Evolutionary conservation across 768 basidiomycete genomes (phyloP).

Genomic region (Thelephora aurantiotincta): DNA sequence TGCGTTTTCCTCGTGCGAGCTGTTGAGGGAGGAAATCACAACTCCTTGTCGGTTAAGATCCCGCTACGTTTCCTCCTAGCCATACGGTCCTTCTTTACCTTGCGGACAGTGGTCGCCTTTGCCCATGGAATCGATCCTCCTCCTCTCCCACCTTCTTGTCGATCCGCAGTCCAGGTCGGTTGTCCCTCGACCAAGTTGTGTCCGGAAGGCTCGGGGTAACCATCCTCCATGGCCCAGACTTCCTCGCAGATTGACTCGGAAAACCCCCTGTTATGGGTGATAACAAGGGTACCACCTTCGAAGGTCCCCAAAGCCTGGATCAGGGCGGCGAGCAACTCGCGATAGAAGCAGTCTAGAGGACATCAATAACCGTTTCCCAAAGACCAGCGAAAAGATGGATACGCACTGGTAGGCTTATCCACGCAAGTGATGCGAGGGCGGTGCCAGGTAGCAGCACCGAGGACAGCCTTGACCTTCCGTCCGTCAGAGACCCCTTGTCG

Average conservation of each 20-base stretch:
- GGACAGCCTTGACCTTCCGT: conserved; percentile 98
- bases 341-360: conserved; percentile 84
- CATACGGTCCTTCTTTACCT: conserved; percentile 95
- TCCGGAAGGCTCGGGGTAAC: conserved; percentile 88
- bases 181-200: conserved; percentile 99
- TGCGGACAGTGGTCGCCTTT: conserved; percentile 70
- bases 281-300: conserved; percentile 95
- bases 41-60: conserved; percentile 42
- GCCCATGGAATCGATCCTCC: conserved; percentile 82
- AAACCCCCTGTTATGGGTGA: conserved; percentile 98
- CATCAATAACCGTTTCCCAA: conserved; percentile 4
- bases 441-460: conserved; percentile 98
- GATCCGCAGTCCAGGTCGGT: conserved; percentile 84
- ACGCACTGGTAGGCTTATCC: conserved; percentile 87
- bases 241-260: conserved; percentile 96
- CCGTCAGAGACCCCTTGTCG: conserved; percentile 98
- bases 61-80: conserved; percentile 80
- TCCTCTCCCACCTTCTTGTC: conserved; percentile 90
- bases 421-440: conserved; percentile 94
- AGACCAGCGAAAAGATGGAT: conserved; percentile 4
- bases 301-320: conserved; percentile 97
- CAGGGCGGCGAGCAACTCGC: conserved; percentile 97
- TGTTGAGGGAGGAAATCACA: conserved; percentile 18
- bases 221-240: conserved; percentile 99
- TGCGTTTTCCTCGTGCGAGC: too few relatives aligned